A percentile compares a stretch with the other conserved stretches of the same genome.
Evolutionary conservation across 2,329 filamentous ascomycete genomes (phyloP).

Genomic region (Neonectria magnoliae): DNA sequence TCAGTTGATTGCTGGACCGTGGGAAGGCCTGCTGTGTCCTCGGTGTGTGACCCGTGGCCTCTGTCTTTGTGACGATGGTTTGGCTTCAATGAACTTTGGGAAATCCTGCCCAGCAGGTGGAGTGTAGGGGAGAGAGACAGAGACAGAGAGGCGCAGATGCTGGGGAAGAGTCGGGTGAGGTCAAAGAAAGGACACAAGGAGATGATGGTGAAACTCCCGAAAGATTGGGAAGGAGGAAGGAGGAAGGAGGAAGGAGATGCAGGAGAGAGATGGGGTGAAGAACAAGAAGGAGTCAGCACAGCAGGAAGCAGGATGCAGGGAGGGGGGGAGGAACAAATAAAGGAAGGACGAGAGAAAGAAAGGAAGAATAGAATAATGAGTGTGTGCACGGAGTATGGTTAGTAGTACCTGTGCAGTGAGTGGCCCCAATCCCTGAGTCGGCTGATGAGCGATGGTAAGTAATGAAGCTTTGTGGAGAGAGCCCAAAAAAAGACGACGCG

Average conservation of each 20-base stretch:
- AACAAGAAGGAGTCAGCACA: conserved; percentile 23
- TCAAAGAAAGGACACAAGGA: conserved; percentile 11
- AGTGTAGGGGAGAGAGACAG: conserved; percentile 1
- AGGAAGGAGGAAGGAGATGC: conserved; percentile 3
- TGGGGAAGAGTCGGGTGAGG: not conserved
- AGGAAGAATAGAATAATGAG: conserved; percentile 17
- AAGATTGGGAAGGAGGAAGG: not conserved
- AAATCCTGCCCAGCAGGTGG: conserved; percentile 41
- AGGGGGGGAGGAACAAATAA: conserved; percentile 15
- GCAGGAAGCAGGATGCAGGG: conserved; percentile 11
- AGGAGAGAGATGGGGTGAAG: conserved; percentile 23
- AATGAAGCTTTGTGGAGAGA: conserved; percentile 19
- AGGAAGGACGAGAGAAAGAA: conserved; percentile 4
- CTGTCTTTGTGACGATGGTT: not conserved
- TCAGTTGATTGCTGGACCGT: not conserved
- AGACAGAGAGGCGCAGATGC: not conserved
- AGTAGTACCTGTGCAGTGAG: not conserved
- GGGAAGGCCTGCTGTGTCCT: not conserved
- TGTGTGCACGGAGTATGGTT: not conserved
- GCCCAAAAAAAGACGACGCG: conserved; percentile 16
- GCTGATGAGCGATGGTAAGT: conserved; percentile 8
- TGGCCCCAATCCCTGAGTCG: conserved; percentile 14
- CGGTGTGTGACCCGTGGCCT: not conserved
- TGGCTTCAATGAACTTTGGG: not conserved
- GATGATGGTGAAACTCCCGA: not conserved